Conservation (phyloP, 352 stramenopile species). For the Aphanomyces cochlioides region DNA sequence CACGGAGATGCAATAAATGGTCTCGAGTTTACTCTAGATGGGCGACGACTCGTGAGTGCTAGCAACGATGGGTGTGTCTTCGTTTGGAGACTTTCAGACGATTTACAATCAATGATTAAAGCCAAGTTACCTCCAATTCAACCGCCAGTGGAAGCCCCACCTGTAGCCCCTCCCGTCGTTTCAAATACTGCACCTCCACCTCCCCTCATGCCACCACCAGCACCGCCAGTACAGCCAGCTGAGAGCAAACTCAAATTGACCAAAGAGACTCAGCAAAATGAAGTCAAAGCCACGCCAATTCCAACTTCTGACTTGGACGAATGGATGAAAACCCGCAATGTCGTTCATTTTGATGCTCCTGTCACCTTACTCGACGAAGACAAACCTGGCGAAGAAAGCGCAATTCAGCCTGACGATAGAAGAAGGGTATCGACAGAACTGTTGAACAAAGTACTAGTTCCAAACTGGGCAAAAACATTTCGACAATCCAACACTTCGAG, state of each 20-base stretch:
- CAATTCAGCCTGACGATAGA: too few relatives aligned
- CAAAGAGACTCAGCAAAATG: constrained; percentile 24
- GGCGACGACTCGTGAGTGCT: constrained; percentile 71
- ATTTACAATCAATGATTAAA: constrained; percentile 70
- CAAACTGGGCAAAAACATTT: constrained; percentile 10
- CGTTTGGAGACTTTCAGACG: constrained; percentile 78
- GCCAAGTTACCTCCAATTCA: constrained; percentile 14
- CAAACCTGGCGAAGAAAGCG: background rate
- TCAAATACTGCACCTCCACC: constrained; percentile 32
- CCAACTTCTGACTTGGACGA: constrained; percentile 46
- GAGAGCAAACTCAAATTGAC: background rate
- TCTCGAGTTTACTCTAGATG: constrained; percentile 83
- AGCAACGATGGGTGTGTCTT: constrained; percentile 86
- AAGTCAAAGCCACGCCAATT: constrained; percentile 50
- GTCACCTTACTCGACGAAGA: background rate
- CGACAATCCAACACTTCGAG: background rate
- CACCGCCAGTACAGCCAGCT: constrained; percentile 14
- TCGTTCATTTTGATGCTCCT: constrained; percentile 31
- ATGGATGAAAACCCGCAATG: constrained; percentile 66
- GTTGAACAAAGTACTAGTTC: constrained; percentile 8
- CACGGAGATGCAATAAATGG: constrained; percentile 83
- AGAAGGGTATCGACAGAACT: too few relatives aligned
- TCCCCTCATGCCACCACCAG: constrained; percentile 38
- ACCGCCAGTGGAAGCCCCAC: constrained; percentile 21
- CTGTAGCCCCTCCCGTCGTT: constrained; percentile 35